These are phyloP conservation scores for Rhynchospora pubera DNA, from an alignment of 176 grass and related monocot species.

Conservation along the genomic window DNA sequence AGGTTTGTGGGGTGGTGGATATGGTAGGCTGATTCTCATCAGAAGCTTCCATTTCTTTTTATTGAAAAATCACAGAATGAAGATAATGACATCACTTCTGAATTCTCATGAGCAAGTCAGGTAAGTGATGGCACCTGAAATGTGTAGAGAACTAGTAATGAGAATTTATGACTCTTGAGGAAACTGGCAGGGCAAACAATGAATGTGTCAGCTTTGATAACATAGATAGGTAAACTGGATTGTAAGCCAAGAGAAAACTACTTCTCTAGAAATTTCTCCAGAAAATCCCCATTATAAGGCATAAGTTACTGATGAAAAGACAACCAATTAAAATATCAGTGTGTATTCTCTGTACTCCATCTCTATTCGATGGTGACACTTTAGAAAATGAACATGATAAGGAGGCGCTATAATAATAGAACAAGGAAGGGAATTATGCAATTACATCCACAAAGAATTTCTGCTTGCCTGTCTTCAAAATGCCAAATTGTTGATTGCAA, in stretches of 20 bases:
- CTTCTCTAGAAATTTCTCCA: not conserved
- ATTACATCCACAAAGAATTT: not conserved
- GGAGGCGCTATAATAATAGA: not conserved
- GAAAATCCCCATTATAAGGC: not conserved
- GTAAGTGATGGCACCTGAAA: not conserved
- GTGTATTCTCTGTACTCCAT: not conserved
- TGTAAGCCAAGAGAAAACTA: not conserved
- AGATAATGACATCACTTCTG: slow-evolving; percentile 16
- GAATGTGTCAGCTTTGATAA: slow-evolving; percentile 2
- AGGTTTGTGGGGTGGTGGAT: slow-evolving; percentile 54
- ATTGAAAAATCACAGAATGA: not conserved
- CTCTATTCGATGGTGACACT: slow-evolving; percentile 9
- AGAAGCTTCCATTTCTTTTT: slow-evolving; percentile 52
- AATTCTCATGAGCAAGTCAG: not conserved
- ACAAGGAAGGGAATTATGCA: not conserved
- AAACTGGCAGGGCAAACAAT: not conserved
- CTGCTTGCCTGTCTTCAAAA: not conserved
- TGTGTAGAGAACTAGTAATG: not conserved
- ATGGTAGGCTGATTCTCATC: slow-evolving; percentile 45
- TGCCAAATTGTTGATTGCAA: not conserved
- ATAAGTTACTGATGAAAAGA: slow-evolving; percentile 2
- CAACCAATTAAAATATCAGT: not conserved
- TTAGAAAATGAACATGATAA: not conserved
- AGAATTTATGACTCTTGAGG: not conserved
- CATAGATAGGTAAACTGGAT: not conserved